phyloP scores from a whole-genome alignment of 495 filamentous ascomycete species.

The Tuber brumale region DNA sequence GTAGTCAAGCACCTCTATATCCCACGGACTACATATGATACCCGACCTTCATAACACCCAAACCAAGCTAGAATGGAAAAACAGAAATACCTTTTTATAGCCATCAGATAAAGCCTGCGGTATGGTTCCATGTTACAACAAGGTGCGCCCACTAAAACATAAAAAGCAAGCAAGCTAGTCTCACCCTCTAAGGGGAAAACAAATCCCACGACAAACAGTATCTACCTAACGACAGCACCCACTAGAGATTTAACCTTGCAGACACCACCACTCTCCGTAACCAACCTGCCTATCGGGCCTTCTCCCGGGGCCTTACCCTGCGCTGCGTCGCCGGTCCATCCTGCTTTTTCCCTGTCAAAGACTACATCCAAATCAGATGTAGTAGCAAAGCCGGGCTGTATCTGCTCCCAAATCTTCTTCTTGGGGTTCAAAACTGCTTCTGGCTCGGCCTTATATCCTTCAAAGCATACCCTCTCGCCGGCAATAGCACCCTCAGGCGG shows the following conservation, averaged over 20 bases:
- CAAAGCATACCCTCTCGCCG: slow-evolving; percentile 83
- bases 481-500: slow-evolving; percentile 73
- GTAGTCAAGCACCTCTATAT: not conserved
- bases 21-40: not conserved
- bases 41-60: not conserved
- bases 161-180: not conserved
- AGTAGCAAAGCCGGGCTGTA: slow-evolving; percentile 91
- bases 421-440: slow-evolving; percentile 92
- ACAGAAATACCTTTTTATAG: not conserved
- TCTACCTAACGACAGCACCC: slow-evolving; percentile 63
- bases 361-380: slow-evolving; percentile 70
- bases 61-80: not conserved
- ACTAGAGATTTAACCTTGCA: slow-evolving; percentile 69
- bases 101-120: not conserved
- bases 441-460: slow-evolving; percentile 88
- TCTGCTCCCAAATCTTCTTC: slow-evolving; percentile 97
- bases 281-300: slow-evolving; percentile 60
- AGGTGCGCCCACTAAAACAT: not conserved
- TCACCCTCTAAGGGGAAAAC: not conserved
- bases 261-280: slow-evolving; percentile 61
- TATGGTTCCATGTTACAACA: not conserved
- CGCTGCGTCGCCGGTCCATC: slow-evolving; percentile 54
- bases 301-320: slow-evolving; percentile 51
- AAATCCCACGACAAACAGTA: not conserved
- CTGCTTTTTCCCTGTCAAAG: slow-evolving; percentile 61